Base-by-base conservation (phyloP, 257 asterid genomes). In the Linaria vulgaris region DNA sequence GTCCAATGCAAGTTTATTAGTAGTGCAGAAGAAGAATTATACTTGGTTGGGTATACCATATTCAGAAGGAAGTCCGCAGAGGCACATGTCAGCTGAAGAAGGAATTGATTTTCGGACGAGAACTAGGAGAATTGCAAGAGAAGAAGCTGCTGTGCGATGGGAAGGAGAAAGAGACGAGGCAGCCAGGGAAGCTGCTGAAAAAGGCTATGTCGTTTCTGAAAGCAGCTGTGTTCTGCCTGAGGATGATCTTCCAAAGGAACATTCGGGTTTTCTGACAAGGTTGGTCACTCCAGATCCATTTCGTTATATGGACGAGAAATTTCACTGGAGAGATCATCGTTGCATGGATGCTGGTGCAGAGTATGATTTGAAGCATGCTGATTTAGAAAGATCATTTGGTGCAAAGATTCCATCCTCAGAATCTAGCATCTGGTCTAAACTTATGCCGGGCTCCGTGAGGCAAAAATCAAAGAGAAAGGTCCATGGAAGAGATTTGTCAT, bases 331-430 rank as follows among this genome's bases (percentile, higher is more conserved):
- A 73, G 99, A 87, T 79, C 99, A 90, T 77, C 97, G 84, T 78
- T 84, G 90, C 80, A 83, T 90, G 97, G 99, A 94, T 79, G 90
- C 94, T 63, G 99, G 94, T 38, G 83, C 84, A 63, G 99, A 94
- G 77, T 94, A 87, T 82, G 99, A 87, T 76, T 61, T 81, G 82
- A 94, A 87, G 79, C 97, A 94, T 74, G 92, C 99, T 39, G 97
- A 94, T 80, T 75, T 94, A 65, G 99, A 94, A 88, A 94, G 80
- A 73, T 81, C 99, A 41, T 94, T 94, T 72, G 97, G 96, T 62
- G 84, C 80, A 56, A 94, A 79, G 72, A 72, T 82, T 72, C 66
- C 90, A 12, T 64, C 82, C 56, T 62, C 77, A 0, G 94, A 81
- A 60, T 39, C 74, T 37, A 80, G 70, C 68, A 64, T 82, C 70